Evolutionary conservation across 768 basidiomycete species (phyloP), one percentile per base, ranked within the genome.

Genomic region (Trichaptum fuscoviolaceum): DNA sequence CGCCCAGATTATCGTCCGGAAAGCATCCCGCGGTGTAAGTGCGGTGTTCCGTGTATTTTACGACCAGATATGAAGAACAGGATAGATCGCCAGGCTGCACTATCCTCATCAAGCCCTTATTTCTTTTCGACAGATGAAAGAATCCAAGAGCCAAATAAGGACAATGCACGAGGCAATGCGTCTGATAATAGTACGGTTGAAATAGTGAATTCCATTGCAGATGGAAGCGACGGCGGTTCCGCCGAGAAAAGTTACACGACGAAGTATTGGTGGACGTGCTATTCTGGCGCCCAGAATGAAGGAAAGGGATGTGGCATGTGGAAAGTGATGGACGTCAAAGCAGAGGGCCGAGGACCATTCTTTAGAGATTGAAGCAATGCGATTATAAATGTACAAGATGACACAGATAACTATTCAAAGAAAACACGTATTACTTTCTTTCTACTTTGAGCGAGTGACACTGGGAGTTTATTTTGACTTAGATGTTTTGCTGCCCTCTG

Each of bases 231-330:
- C 7, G 84, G 86, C 70, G 20, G 20, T 20, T 20, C 12, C 20
- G 20, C 12, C 20, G 42, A 52, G 10, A 52, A 52, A 52, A 15
- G 42, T 52, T 52, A 52, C 42, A 52, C 42, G 15, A 20, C 42
- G 42, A 78, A 79, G 60, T 93, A 92, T 71, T 93, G 92, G 89
- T 94, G 90, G 89, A 79, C 83, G 26, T 94, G 92, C 70, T 88
- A 90, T 70, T 89, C 89, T 1, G 90, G 89, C 0, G 88, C 89
- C 23, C 90, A 92, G 74, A 92, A 92, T 67, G 88, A 93, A 12
- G 93, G 93, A 2, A 91, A 92, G 74, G 90, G 89, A 0, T 94
- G 92, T 69, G 82, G 83, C 30, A 85, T 86, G 66, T 92, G 91
- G 89, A 86, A 84, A 70, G 79, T 87, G 7, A 81, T 93, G 85